Conservation (phyloP, 139 green algal species). For the Chlamydomonas sp. region DNA sequence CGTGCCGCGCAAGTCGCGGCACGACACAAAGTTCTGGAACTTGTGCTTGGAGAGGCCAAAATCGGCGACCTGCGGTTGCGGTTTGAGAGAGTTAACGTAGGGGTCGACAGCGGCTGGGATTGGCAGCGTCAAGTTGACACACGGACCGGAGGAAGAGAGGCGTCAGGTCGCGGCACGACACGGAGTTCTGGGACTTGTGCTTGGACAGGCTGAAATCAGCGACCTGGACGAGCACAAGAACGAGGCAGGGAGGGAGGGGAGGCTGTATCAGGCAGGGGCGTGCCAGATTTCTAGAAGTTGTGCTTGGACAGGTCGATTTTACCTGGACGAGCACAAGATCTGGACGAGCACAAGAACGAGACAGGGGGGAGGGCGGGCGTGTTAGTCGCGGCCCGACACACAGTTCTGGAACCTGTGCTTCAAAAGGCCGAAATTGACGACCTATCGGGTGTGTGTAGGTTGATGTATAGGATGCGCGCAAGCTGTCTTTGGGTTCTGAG, state of each 20-base stretch:
- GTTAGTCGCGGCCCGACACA: neutral
- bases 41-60: slow-evolving; percentile 82
- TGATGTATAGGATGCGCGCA: too few relatives aligned
- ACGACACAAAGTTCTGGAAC: slow-evolving; percentile 54
- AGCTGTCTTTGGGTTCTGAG: too few relatives aligned
- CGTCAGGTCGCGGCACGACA: slow-evolving; percentile 44
- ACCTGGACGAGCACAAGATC: too few relatives aligned
- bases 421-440: slow-evolving; percentile 78
- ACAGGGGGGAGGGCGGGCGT: neutral
- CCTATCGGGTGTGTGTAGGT: too few relatives aligned
- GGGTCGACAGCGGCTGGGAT: too few relatives aligned
- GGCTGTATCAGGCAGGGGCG: neutral
- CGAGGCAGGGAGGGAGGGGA: neutral
- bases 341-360: slow-evolving; percentile 9
- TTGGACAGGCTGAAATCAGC: slow-evolving; percentile 79
- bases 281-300: slow-evolving; percentile 41
- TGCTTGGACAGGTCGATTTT: slow-evolving; percentile 79
- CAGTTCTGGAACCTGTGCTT: slow-evolving; percentile 60
- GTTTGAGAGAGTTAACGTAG: too few relatives aligned
- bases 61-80: slow-evolving; percentile 62
- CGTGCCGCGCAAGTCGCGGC: slow-evolving; percentile 53
- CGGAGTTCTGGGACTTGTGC: slow-evolving; percentile 59
- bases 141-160: neutral
- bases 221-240: slow-evolving; percentile 30
- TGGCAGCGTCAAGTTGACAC: too few relatives aligned